Evolutionary conservation across 768 basidiomycete genomes (phyloP).

Genomic region (Ephemerocybe angulata): DNA sequence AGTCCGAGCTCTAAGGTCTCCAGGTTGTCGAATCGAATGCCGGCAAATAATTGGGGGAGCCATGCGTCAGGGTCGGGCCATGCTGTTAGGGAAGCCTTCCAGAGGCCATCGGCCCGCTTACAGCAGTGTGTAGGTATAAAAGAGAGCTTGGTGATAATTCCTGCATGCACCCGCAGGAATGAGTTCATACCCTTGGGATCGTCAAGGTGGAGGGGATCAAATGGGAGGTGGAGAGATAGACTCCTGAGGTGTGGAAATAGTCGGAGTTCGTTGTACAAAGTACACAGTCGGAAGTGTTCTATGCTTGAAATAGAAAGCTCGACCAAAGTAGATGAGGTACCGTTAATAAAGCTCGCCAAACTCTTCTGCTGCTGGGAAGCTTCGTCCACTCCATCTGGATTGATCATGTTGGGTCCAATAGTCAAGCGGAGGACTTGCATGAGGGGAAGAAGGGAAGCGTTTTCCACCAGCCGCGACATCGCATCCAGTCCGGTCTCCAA

Average conservation of each 20-base stretch:
- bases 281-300: conserved; percentile 16
- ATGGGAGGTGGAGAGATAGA: conserved; percentile 13
- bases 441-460: background rate
- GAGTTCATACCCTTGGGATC: conserved; percentile 14
- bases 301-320: conserved; percentile 14
- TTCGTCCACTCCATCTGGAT: conserved; percentile 2
- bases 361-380: conserved; percentile 6
- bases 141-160: conserved; percentile 2
- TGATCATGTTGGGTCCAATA: background rate
- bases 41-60: conserved; percentile 12
- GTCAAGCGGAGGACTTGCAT: background rate
- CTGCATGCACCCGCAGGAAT: conserved; percentile 14
- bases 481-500: conserved; percentile 10
- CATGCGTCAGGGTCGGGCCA: conserved; percentile 9
- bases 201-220: conserved; percentile 16
- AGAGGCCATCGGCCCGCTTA: conserved; percentile 1
- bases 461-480: conserved; percentile 7
- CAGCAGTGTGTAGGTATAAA: conserved; percentile 18
- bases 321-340: conserved; percentile 12
- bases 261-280: conserved; percentile 12
- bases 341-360: conserved; percentile 15
- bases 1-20: conserved; percentile 15
- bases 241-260: conserved; percentile 14
- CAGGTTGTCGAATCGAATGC: conserved; percentile 11
- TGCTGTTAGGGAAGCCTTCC: background rate